These are phyloP conservation scores for Tolypocladium guangdongense DNA, from an alignment of 2,329 filamentous ascomycete species.

Conservation along the genomic window DNA sequence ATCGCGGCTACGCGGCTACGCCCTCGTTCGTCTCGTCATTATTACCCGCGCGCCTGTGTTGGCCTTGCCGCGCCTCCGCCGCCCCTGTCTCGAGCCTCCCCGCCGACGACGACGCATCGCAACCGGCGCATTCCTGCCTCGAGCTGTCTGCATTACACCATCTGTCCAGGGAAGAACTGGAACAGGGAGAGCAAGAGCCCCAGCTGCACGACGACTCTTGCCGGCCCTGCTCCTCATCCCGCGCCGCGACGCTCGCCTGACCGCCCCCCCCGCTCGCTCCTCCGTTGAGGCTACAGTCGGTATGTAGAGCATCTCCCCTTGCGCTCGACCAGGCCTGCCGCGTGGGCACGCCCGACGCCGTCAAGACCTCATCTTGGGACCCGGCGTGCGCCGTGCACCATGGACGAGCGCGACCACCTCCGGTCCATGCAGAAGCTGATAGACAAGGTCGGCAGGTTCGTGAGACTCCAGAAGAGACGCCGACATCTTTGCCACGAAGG, in stretches of 20 bases:
- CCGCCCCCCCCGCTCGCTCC: background rate
- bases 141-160: background rate
- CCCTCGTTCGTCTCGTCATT: background rate
- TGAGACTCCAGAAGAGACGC: constrained; percentile 6
- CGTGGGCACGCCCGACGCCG: background rate
- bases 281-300: background rate
- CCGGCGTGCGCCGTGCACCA: background rate
- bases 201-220: background rate
- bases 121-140: background rate
- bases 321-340: background rate
- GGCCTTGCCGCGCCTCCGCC: background rate
- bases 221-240: background rate
- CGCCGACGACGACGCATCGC: background rate
- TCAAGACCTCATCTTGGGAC: background rate
- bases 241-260: background rate
- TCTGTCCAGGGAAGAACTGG: background rate
- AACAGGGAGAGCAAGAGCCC: background rate
- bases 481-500: constrained; percentile 2
- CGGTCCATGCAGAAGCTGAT: constrained; percentile 18
- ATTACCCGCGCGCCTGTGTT: background rate
- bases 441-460: constrained; percentile 14
- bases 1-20: background rate
- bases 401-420: background rate
- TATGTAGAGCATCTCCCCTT: background rate
- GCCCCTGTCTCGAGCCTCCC: background rate